phyloP scores from a whole-genome alignment of 2,329 filamentous ascomycete species.

The Fusarium sp. region DNA sequence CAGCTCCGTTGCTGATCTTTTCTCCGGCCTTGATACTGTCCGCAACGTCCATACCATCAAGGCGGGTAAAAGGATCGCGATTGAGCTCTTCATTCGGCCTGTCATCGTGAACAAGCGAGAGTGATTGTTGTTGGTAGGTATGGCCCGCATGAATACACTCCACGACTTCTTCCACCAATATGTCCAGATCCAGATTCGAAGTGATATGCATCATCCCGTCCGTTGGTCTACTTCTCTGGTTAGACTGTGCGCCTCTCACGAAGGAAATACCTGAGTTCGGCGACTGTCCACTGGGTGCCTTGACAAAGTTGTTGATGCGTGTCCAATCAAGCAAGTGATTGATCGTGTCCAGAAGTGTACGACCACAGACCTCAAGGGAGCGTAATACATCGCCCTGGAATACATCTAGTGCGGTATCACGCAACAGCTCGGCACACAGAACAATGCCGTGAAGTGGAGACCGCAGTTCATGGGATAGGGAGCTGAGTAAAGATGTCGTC shows the following conservation, averaged over 20 bases:
- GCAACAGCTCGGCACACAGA: slow-evolving; percentile 62
- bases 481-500: slow-evolving; percentile 68
- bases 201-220: slow-evolving; percentile 32
- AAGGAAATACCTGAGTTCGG: background rate
- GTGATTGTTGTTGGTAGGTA: slow-evolving; percentile 36
- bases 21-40: background rate
- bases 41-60: slow-evolving; percentile 27
- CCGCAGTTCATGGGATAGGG: slow-evolving; percentile 69
- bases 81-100: background rate
- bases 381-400: slow-evolving; percentile 59
- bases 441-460: slow-evolving; percentile 70
- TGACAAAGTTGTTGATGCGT: slow-evolving; percentile 59
- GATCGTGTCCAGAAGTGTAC: slow-evolving; percentile 63
- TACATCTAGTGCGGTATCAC: slow-evolving; percentile 58
- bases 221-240: background rate
- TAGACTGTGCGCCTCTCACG: background rate
- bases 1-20: background rate
- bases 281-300: background rate
- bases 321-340: slow-evolving; percentile 64
- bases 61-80: background rate
- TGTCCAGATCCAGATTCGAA: slow-evolving; percentile 45
- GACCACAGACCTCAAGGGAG: slow-evolving; percentile 61
- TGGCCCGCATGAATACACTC: slow-evolving; percentile 57
- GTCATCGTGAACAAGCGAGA: slow-evolving; percentile 2
- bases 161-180: slow-evolving; percentile 57